Conservation (phyloP, 352 stramenopile species). For the Pythium dissimile region DNA sequence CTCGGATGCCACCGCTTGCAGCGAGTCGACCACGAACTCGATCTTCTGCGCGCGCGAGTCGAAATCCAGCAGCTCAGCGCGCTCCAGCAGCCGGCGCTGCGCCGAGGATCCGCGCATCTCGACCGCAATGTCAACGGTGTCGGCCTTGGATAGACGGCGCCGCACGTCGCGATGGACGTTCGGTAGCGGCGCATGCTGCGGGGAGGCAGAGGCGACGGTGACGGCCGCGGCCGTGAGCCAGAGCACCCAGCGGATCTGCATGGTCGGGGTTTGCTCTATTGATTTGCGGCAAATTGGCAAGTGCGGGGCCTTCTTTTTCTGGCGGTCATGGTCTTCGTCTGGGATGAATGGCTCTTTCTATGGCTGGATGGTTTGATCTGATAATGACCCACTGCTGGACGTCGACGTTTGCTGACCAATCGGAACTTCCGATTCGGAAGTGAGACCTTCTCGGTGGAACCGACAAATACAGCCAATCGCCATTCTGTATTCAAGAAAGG, state of each 20-base stretch:
- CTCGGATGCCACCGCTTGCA: conserved; percentile 7
- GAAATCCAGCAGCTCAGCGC: neutral
- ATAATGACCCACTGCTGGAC: no score
- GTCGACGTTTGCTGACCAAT: no score
- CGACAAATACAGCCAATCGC: no score
- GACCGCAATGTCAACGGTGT: conserved; percentile 14
- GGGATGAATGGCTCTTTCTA: no score
- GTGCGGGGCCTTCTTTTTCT: no score
- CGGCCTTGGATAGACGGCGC: conserved; percentile 2
- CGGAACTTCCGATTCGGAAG: no score
- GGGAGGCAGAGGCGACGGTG: neutral
- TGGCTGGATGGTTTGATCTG: no score
- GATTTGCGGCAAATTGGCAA: no score
- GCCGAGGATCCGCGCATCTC: conserved; percentile 2
- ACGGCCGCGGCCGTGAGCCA: neutral
- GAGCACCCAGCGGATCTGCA: neutral
- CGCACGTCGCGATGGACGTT: conserved; percentile 7
- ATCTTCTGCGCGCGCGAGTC: conserved; percentile 17
- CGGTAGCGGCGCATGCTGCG: neutral
- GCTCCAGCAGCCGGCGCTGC: conserved; percentile 6
- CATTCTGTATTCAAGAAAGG: no score
- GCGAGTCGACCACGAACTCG: conserved; percentile 15
- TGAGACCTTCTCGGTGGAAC: no score
- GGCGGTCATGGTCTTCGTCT: no score
- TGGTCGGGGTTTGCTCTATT: no score